Evolutionary conservation across 148 eudicot genomes (phyloP).

Genomic region (Agrostemma githago): DNA sequence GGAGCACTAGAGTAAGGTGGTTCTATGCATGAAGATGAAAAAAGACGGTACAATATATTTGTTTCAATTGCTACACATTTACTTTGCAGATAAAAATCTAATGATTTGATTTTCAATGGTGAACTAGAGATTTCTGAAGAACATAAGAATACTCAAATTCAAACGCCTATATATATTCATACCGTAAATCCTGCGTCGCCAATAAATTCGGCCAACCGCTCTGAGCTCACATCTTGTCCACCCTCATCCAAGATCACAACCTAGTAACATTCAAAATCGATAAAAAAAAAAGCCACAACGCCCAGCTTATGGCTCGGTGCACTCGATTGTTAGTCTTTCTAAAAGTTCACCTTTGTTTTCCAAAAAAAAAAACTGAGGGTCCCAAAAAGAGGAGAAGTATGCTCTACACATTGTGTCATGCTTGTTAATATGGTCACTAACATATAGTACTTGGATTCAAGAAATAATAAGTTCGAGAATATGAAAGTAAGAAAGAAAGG

Average conservation of each 20-base stretch:
- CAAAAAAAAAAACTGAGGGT: not conserved
- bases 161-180: slow-evolving; percentile 12
- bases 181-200: slow-evolving; percentile 78
- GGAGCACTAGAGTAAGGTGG: too few relatives aligned
- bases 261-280: slow-evolving; percentile 24
- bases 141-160: not conserved
- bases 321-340: not conserved
- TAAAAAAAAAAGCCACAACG: slow-evolving; percentile 4
- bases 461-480: not conserved
- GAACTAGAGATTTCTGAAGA: not conserved
- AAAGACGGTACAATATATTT: not conserved
- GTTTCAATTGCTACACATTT: not conserved
- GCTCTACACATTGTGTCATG: not conserved
- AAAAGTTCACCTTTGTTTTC: not conserved
- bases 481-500: not conserved
- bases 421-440: not conserved
- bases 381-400: not conserved
- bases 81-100: not conserved
- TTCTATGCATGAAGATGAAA: not conserved
- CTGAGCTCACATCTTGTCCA: slow-evolving; percentile 58
- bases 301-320: not conserved
- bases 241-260: slow-evolving; percentile 84
- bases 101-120: not conserved
- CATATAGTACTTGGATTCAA: not conserved
- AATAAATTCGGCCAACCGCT: slow-evolving; percentile 66